Evolutionary conservation across 2,329 filamentous ascomycete genomes (phyloP).

Genomic region (Nemania diffusa): DNA sequence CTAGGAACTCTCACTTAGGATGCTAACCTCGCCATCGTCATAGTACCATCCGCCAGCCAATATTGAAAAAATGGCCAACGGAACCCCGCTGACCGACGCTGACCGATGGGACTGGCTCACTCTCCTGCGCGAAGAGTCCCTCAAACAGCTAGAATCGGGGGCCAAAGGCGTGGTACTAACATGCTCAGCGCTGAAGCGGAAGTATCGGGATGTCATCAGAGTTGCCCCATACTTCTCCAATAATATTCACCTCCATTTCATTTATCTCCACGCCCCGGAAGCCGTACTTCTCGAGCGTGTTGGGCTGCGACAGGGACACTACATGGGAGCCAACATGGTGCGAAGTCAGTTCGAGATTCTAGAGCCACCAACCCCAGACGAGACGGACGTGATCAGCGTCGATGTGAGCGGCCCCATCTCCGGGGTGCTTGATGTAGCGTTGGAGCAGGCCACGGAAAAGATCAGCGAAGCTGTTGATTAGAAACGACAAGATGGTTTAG

Average conservation of each 20-base stretch:
- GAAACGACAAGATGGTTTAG: slow-evolving; percentile 26
- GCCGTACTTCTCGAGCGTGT: slow-evolving; percentile 81
- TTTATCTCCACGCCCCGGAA: slow-evolving; percentile 86
- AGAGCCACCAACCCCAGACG: slow-evolving; percentile 80
- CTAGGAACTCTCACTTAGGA: background rate
- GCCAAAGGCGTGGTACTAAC: slow-evolving; percentile 87
- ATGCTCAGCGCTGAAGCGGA: slow-evolving; percentile 95
- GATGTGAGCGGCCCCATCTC: slow-evolving; percentile 71
- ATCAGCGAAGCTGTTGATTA: slow-evolving; percentile 57
- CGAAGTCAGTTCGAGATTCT: slow-evolving; percentile 88
- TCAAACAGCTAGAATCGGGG: slow-evolving; percentile 65
- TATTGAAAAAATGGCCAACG: slow-evolving; percentile 89
- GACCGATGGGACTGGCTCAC: slow-evolving; percentile 99
- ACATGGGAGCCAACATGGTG: slow-evolving; percentile 97
- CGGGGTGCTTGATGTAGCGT: slow-evolving; percentile 69
- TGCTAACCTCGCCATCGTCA: slow-evolving; percentile 12
- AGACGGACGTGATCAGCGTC: slow-evolving; percentile 76
- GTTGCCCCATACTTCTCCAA: slow-evolving; percentile 81
- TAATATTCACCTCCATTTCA: slow-evolving; percentile 85
- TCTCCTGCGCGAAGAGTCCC: slow-evolving; percentile 74
- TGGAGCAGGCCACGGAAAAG: slow-evolving; percentile 66
- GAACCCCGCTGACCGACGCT: slow-evolving; percentile 86
- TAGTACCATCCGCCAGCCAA: slow-evolving; percentile 82
- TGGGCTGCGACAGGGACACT: slow-evolving; percentile 79
- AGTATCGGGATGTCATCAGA: slow-evolving; percentile 92